Evolutionary conservation across 1,284 basidiomycete genomes (phyloP), one percentile per base, ranked within the genome.

Genomic region (Melampsora americana): DNA sequence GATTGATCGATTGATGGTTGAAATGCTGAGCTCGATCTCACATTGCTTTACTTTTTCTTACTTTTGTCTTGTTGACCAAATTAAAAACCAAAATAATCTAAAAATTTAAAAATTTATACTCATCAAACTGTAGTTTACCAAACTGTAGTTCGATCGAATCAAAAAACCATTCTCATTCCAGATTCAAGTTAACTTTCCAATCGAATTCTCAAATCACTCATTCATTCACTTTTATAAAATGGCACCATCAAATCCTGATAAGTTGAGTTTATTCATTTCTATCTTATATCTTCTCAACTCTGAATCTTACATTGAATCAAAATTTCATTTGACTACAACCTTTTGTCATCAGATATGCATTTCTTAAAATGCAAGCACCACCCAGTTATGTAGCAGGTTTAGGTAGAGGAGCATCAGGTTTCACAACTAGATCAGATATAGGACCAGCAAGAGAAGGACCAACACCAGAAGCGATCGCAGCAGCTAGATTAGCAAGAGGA

Each of bases 351-450:
- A 76, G 69, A 71, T 74, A 70, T 77, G 68, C 72, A 20, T 74
- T 71, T 66, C 68, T 78, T 60, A 73, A 77, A 35, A 79, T 80
- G 79, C 67, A 79, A 76, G 93, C 93, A 11, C 93, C 93, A 72
- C 91, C 93, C 1, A 92, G 92, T 0, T 96, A 95, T 84, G 94
- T 96, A 66, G 94, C 94, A 80, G 93, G 94, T 90, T 89, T 96
- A 56, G 93, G 94, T 85, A 89, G 93, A 86, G 94, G 93, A 46
- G 95, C 95, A 68, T 96, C 94, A 69, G 96, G 95, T 77, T 99
- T 99, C 85, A 99, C 95, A 0, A 99, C 95, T 9, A 91, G 95
- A 70, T 96, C 94, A 65, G 95, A 99, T 88, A 99, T 99, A 79
- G 95, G 95, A 83, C 96, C 95, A 65, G 95, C 95, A 4, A 87